These are phyloP conservation scores for Monosporozyma unispora DNA, from an alignment of 805 yeast genomes.

Conservation along the genomic window DNA sequence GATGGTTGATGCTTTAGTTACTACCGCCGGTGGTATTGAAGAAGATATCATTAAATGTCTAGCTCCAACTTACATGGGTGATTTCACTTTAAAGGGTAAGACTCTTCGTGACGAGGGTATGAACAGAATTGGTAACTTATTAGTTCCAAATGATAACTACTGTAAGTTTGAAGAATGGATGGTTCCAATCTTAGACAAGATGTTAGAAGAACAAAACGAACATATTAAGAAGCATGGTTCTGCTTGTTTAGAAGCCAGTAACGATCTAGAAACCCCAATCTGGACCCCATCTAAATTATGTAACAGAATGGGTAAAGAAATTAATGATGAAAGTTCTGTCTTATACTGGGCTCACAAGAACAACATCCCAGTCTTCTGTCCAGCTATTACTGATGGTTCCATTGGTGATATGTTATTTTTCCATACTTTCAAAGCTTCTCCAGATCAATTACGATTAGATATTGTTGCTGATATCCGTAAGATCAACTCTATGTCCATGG, in stretches of 20 bases:
- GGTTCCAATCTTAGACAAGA: constrained; percentile 80
- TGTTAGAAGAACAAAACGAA: constrained; percentile 81
- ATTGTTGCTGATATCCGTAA: constrained; percentile 88
- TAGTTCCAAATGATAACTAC: constrained; percentile 96
- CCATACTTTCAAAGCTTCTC: constrained; percentile 94
- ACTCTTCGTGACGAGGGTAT: constrained; percentile 86
- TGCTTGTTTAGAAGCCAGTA: constrained; percentile 46
- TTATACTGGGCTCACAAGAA: constrained; percentile 98
- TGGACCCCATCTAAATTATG: constrained; percentile 95
- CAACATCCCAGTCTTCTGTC: constrained; percentile 92
- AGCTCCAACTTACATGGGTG: constrained; percentile 95
- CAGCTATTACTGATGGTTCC: constrained; percentile 95
- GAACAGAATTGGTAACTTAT: constrained; percentile 93
- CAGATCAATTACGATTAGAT: constrained; percentile 81
- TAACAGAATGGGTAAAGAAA: constrained; percentile 90
- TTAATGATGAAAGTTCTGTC: constrained; percentile 86
- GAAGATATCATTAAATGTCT: constrained; percentile 94
- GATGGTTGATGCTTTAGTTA: constrained; percentile 88
- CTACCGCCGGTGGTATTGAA: constrained; percentile 98
- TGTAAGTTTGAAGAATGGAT: constrained; percentile 98
- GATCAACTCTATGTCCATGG: constrained; percentile 91
- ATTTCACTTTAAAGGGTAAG: constrained; percentile 73
- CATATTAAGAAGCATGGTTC: constrained; percentile 46
- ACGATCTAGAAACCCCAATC: constrained; percentile 39
- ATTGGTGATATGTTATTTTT: constrained; percentile 98